These are phyloP conservation scores for Nicotiana obtusifolia DNA, from an alignment of 257 asterid species.

Conservation along the genomic window DNA sequence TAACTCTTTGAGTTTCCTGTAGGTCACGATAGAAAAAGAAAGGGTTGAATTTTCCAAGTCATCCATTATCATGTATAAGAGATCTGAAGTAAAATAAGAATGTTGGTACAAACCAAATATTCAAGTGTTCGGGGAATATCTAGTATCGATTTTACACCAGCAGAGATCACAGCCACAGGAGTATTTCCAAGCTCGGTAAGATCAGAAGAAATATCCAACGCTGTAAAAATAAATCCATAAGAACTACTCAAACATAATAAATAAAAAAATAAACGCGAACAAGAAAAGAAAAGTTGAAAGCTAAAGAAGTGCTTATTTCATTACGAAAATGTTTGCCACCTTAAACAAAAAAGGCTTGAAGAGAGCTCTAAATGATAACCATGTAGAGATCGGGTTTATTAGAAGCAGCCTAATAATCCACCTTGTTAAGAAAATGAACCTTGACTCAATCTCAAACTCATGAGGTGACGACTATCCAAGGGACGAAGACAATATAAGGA, in stretches of 20 bases:
- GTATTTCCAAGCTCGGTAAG: conserved; percentile 91
- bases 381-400: not conserved
- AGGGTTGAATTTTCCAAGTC: not conserved
- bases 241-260: not conserved
- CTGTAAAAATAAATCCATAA: conserved; percentile 33
- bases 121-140: conserved; percentile 90
- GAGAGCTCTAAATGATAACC: not conserved
- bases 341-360: not conserved
- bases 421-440: not conserved
- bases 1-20: conserved; percentile 96
- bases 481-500: not conserved
- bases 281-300: conserved; percentile 6
- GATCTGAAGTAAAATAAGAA: conserved; percentile 7
- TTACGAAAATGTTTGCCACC: not conserved
- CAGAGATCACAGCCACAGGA: conserved; percentile 83
- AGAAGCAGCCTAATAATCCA: not conserved
- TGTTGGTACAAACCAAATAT: conserved; percentile 54
- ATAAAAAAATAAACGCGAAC: not conserved
- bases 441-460: not conserved
- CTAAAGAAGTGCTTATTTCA: not conserved
- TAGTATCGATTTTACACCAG: conserved; percentile 89
- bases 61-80: not conserved
- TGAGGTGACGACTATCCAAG: not conserved
- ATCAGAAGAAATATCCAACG: conserved; percentile 95
- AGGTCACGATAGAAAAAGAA: conserved; percentile 15